Evolutionary conservation across 495 filamentous ascomycete genomes (phyloP).

Genomic region (Aspergillus affinis): DNA sequence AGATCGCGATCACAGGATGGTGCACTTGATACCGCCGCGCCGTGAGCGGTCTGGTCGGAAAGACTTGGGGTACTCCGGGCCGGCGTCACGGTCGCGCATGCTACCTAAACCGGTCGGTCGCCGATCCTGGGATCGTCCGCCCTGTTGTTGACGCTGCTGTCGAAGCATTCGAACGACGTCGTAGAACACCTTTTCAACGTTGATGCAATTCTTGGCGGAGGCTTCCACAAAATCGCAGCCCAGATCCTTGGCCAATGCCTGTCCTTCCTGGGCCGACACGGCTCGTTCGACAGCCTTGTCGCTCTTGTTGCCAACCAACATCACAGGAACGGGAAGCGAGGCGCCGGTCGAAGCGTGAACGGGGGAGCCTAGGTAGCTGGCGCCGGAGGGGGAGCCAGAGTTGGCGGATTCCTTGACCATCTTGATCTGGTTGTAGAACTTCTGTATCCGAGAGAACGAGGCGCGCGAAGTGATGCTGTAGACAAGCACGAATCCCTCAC

Average conservation of each 20-base stretch:
- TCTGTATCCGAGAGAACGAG: slow-evolving; percentile 90
- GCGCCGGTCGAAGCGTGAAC: slow-evolving; percentile 61
- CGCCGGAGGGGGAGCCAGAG: slow-evolving; percentile 61
- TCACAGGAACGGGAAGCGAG: slow-evolving; percentile 78
- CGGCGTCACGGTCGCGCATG: slow-evolving; percentile 41
- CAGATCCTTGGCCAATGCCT: slow-evolving; percentile 84
- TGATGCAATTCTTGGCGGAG: slow-evolving; percentile 98
- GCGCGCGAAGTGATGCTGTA: slow-evolving; percentile 97
- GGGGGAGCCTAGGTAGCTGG: slow-evolving; percentile 63
- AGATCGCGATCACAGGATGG: slow-evolving; percentile 39
- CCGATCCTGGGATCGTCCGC: slow-evolving; percentile 38
- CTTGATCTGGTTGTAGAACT: slow-evolving; percentile 95
- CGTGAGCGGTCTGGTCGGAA: slow-evolving; percentile 43
- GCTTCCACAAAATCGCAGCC: slow-evolving; percentile 98
- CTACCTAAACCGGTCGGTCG: slow-evolving; percentile 40
- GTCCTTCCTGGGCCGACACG: slow-evolving; percentile 94
- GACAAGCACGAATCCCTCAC: slow-evolving; percentile 95
- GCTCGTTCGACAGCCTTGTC: slow-evolving; percentile 94
- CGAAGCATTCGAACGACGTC: slow-evolving; percentile 91
- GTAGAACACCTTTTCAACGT: slow-evolving; percentile 98
- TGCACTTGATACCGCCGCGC: slow-evolving; percentile 40
- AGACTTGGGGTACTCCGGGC: slow-evolving; percentile 42
- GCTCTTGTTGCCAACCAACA: slow-evolving; percentile 98
- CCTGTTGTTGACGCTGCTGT: slow-evolving; percentile 63
- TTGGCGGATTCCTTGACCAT: slow-evolving; percentile 92